These are phyloP conservation scores for Thraustochytrium sp. DNA, from an alignment of 352 stramenopile genomes.

Conservation along the genomic window DNA sequence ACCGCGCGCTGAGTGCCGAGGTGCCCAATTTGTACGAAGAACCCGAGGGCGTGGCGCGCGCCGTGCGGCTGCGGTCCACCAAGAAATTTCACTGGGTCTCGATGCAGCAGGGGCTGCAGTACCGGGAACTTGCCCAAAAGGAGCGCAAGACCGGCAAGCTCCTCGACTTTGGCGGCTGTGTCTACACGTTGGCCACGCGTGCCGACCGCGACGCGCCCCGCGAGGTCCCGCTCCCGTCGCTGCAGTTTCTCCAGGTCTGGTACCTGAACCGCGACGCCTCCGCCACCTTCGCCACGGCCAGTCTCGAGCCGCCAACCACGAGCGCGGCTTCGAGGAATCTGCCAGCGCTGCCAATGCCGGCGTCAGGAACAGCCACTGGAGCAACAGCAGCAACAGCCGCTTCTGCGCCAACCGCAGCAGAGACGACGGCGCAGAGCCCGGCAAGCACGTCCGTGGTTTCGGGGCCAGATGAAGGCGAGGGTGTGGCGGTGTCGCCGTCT, in stretches of 20 bases:
- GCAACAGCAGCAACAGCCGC: too few relatives aligned
- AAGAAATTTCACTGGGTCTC: slow-evolving; percentile 25
- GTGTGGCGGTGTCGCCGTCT: too few relatives aligned
- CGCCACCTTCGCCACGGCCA: background rate
- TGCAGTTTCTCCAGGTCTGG: slow-evolving; percentile 39
- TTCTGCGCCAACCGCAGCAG: too few relatives aligned
- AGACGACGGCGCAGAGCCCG: too few relatives aligned
- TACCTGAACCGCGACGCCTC: too few relatives aligned
- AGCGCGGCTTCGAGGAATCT: background rate
- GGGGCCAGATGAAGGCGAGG: too few relatives aligned
- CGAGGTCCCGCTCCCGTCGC: background rate
- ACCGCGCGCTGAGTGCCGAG: background rate
- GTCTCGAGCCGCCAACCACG: background rate
- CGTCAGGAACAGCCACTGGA: too few relatives aligned
- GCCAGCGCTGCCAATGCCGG: background rate
- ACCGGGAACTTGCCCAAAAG: slow-evolving; percentile 37
- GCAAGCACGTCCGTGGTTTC: too few relatives aligned
- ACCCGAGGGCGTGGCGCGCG: background rate
- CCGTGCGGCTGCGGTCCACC: slow-evolving; percentile 15
- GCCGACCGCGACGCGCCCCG: background rate
- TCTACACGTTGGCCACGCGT: background rate
- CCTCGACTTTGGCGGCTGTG: slow-evolving; percentile 15
- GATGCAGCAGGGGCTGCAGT: background rate
- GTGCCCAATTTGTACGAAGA: background rate
- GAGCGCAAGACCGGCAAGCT: slow-evolving; percentile 22